Percentiles rank a stretch among this genome's conserved stretches.
Evolutionary conservation across 2,329 filamentous ascomycete genomes (phyloP).

Genomic region (Keithomyces neogunnii): DNA sequence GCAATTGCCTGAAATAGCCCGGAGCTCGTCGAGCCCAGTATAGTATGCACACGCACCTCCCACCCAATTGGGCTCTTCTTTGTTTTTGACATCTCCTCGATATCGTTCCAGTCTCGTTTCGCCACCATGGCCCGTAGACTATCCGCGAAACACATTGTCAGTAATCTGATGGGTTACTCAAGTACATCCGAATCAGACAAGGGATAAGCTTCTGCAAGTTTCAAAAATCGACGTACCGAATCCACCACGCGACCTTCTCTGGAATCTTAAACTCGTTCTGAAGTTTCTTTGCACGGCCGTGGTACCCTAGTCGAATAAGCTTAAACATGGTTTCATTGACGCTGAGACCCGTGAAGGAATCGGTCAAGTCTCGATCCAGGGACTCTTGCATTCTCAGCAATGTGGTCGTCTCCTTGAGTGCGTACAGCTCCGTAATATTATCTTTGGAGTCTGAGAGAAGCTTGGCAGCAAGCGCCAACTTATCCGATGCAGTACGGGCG

Average conservation of each 20-base stretch:
- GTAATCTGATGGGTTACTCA: not conserved
- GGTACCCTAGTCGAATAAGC: constrained; percentile 72
- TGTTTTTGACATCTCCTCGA: constrained; percentile 73
- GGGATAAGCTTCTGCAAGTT: not conserved
- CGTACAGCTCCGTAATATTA: constrained; percentile 60
- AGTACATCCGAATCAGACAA: not conserved
- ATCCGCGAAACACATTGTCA: not conserved
- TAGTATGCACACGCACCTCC: constrained; percentile 55
- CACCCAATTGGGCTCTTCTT: constrained; percentile 91
- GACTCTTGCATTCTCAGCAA: constrained; percentile 79
- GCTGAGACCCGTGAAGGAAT: constrained; percentile 71
- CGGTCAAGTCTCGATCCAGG: constrained; percentile 74
- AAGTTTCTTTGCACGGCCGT: constrained; percentile 78
- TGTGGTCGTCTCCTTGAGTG: constrained; percentile 70
- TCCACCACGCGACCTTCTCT: constrained; percentile 87
- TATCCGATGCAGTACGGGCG: constrained; percentile 65
- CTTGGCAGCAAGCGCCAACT: constrained; percentile 78
- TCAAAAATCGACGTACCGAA: constrained; percentile 36
- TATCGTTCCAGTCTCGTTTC: constrained; percentile 83
- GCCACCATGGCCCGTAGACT: constrained; percentile 81
- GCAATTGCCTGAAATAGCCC: not conserved
- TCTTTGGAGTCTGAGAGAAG: constrained; percentile 80
- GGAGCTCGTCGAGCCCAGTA: not conserved
- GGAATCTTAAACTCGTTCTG: constrained; percentile 88
- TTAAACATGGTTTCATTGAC: constrained; percentile 91